Evolutionary conservation across 805 yeast genomes (phyloP), one percentile per base, ranked within the genome.

Genomic region (Yamadazyma akitaensis): DNA sequence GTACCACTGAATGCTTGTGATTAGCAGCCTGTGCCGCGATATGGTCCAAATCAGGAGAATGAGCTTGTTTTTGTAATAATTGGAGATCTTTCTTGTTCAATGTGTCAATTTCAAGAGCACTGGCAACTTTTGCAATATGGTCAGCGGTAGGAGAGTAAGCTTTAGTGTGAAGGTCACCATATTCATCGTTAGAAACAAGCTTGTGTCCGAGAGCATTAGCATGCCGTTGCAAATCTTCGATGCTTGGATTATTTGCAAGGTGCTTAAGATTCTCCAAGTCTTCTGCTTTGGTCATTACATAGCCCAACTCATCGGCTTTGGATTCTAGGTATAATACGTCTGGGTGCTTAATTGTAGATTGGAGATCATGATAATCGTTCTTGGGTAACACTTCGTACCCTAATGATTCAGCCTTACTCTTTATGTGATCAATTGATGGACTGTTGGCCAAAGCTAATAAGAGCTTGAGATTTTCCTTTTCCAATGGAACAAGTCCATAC

Each of bases 351-450:
- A 54, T 58, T 2, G 47, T 47, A 36, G 40, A 33, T 16, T 31
- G 39, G 49, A 60, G 46, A 41, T 56, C 51, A 19, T 48, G 48
- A 46, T 55, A 58, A 41, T 60, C 62, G 24, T 54, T 58, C 18
- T 56, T 47, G 33, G 56, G 52, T 16, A 61, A 51, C 6, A 58
- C 40, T 5, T 48, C 46, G 42, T 56, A 58, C 12, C 51, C 53
- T 17, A 30, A 14, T 8, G 37, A 45, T 8, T 51, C 35, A 0
- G 73, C 66, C 30, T 62, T 60, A 4, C 44, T 48, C 31, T 47
- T 55, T 28, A 76, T 34, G 37, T 60, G 56, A 0, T 65, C 70
- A 6, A 60, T 13, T 16, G 64, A 36, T 6, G 77, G 75, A 8
- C 43, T 46, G 6, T 59, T 40, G 2, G 43, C 55, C 28, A 53